phyloP scores from a whole-genome alignment of 1,284 basidiomycete genomes.

The Hemileia vastatrix region DNA sequence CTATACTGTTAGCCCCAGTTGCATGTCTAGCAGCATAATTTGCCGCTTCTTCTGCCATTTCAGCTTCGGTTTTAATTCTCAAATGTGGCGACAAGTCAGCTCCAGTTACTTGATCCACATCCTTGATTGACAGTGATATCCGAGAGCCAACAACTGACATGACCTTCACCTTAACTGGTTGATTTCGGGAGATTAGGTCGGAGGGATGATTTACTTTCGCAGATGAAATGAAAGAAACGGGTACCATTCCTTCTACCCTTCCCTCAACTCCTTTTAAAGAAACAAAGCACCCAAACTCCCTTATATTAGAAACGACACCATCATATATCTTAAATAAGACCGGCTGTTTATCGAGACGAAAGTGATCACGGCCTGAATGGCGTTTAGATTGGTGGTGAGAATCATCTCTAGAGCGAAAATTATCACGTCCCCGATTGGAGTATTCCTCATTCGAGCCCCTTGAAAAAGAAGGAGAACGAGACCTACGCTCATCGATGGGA shows the following conservation, averaged over 20 bases:
- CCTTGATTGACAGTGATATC: slow-evolving; percentile 86
- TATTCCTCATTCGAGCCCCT: neutral
- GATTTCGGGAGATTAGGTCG: slow-evolving; percentile 73
- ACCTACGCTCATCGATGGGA: too few species aligned
- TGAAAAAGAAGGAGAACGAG: neutral
- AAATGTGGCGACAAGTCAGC: slow-evolving; percentile 86
- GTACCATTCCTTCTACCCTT: slow-evolving; percentile 86
- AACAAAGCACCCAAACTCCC: slow-evolving; percentile 94
- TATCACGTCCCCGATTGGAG: slow-evolving; percentile 32
- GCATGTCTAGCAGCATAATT: slow-evolving; percentile 54
- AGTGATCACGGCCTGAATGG: slow-evolving; percentile 1
- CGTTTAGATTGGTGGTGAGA: neutral
- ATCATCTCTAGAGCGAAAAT: slow-evolving; percentile 28
- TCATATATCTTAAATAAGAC: slow-evolving; percentile 90
- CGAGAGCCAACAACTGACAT: slow-evolving; percentile 78
- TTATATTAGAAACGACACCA: slow-evolving; percentile 72
- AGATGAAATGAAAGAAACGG: slow-evolving; percentile 80
- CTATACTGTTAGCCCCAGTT: slow-evolving; percentile 47
- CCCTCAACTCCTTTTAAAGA: slow-evolving; percentile 75
- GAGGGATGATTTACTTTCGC: slow-evolving; percentile 75
- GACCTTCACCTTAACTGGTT: slow-evolving; percentile 86
- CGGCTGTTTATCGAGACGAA: slow-evolving; percentile 74
- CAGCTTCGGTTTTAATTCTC: slow-evolving; percentile 82
- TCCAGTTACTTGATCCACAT: slow-evolving; percentile 84
- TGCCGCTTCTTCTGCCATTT: slow-evolving; percentile 67